Conservation (phyloP, 2,329 filamentous ascomycete genomes). For the Exutisphaerella laricina region DNA sequence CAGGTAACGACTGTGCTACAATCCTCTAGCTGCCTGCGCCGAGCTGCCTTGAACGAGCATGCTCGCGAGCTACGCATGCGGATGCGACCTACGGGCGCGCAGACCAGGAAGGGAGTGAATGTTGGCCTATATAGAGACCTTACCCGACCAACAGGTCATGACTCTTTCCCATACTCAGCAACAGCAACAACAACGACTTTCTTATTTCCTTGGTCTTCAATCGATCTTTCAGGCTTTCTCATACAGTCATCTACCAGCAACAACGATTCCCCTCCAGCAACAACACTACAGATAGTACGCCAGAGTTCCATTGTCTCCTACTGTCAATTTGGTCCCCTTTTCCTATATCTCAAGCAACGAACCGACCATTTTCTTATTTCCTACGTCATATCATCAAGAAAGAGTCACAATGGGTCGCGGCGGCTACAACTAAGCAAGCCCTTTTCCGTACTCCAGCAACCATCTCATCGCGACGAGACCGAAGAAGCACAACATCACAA, state of each 20-base stretch:
- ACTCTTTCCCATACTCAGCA: conserved; percentile 12
- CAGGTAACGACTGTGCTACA: conserved; percentile 4
- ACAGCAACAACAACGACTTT: conserved; percentile 10
- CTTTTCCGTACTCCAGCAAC: conserved; percentile 7
- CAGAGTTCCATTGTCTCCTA: conserved; percentile 12
- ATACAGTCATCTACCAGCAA: conserved; percentile 10
- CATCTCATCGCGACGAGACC: neutral
- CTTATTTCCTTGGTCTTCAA: conserved; percentile 14
- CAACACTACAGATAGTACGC: conserved; percentile 2
- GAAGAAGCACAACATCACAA: conserved; percentile 10
- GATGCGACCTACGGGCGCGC: too few relatives aligned
- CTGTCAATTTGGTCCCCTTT: conserved; percentile 4
- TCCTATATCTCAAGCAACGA: neutral
- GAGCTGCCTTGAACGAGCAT: neutral
- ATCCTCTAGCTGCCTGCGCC: conserved; percentile 4
- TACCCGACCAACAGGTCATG: conserved; percentile 4
- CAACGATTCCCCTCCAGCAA: conserved; percentile 4
- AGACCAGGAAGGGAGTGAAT: too few relatives aligned
- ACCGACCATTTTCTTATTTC: conserved; percentile 5
- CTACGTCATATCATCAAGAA: conserved; percentile 8
- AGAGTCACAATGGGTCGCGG: conserved; percentile 34
- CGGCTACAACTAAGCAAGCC: conserved; percentile 38
- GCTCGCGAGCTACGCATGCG: neutral
- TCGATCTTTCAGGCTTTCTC: conserved; percentile 8
- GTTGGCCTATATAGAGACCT: conserved; percentile 17